Base-by-base conservation (phyloP, 257 asterid genomes). In the Penstemon davidsonii region DNA sequence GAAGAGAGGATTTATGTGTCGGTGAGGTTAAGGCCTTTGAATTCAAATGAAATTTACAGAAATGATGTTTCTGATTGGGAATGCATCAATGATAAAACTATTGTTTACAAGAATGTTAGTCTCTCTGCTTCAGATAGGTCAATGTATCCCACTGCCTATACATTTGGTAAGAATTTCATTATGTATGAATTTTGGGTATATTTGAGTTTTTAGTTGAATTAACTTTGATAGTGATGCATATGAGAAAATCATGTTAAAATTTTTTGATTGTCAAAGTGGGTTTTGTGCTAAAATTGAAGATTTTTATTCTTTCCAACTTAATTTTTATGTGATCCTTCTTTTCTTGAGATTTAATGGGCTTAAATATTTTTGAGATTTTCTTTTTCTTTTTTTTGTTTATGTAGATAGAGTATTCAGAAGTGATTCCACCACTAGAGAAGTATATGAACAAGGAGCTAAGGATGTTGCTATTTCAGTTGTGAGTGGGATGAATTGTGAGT, bases 21-120 rank as follows among this genome's bases (percentile, higher is more conserved):
- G 77, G 99, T 94, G 80, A 72, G 99, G 78, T 51, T 94, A 25
- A 83, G 97, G 84, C 97, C 99, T 8, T 76, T 88, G 91, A 88
- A 86, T 82, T 74, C 74, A 54, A 88, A 84, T 77, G 99, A 94
- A 66, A 80, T 85, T 62, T 54, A 64, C 70, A 87, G 87, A 80
- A 86, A 82, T 73, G 97, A 91, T 76, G 91, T 77, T 69, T 82
- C 96, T 18, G 99, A 94, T 78, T 94, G 99, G 99, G 99, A 91
- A 52, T 94, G 97, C 77, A 80, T 94, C 77, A 88, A 82, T 69
- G 95, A 91, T 7, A 81, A 85, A 18, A 88, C 96, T 3, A 71
- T 94, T 74, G 70, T 91, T 54, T 86, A 84, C 85, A 94, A 84
- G 92, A 91, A 88, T 84, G 84, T 67, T 37, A 74, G 74, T 73